Base-by-base conservation (phyloP, 768 basidiomycete species). In the Lentinula guzmanii region DNA sequence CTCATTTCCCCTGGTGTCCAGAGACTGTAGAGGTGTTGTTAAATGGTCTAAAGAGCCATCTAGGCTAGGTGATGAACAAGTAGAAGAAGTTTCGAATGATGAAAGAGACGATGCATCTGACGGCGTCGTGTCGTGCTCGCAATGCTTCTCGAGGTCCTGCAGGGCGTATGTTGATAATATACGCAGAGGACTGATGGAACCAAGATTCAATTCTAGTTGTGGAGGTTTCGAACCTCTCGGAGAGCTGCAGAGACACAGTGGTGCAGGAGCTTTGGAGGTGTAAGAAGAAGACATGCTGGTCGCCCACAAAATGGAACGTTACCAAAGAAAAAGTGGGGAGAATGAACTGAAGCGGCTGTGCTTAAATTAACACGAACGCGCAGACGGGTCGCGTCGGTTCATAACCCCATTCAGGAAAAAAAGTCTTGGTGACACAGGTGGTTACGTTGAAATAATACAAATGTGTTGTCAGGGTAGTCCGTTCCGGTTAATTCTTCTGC, bases 61-160 rank as follows among this genome's bases (percentile, higher is more conserved):
- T 41, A 56, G 55, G 41, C 55, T 37, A 31, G 55, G 41, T 13
- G 55, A 56, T 13, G 55, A 56, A 45, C 37, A 41, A 43, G 39
- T 28, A 28, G 39, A 56, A 33, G 37, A 56, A 33, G 55, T 56
- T 33, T 56, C 55, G 11, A 56, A 56, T 11, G 55, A 56, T 24
- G 55, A 56, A 43, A 56, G 41, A 13, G 55, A 56, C 41, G 55
- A 41, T 37, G 21, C 37, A 41, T 56, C 39, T 41, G 55, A 56
- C 15, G 37, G 41, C 13, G 16, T 13, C 18, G 31, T 41, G 39
- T 43, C 41, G 51, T 35, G 51, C 55, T 56, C 37, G 24, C 55
- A 4, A 31, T 56, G 24, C 5, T 28, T 56, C 24, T 43, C 39
- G 10, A 56, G 24, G 41, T 56, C 55, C 41, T 37, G 2, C 5